phyloP scores from a whole-genome alignment of 208 protist genomes.

The Wallacemonas sp. region DNA sequence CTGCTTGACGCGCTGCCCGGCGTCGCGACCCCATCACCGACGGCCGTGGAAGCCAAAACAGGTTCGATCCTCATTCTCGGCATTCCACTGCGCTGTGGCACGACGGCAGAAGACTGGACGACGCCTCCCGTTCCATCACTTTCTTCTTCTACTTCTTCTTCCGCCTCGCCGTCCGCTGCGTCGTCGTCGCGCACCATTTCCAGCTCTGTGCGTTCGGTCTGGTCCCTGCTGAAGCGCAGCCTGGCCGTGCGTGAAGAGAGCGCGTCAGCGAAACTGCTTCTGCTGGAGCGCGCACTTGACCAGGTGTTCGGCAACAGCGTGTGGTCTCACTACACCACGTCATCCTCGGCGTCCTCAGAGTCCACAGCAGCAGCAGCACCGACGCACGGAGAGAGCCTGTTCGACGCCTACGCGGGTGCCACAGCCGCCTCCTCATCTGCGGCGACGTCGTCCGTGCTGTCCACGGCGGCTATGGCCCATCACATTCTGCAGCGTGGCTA shows the following conservation, averaged over 20 bases:
- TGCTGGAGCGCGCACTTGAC: constrained; percentile 45
- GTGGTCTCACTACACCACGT: not conserved
- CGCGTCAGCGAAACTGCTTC: constrained; percentile 34
- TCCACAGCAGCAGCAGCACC: too few relatives aligned
- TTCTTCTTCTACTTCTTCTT: too few relatives aligned
- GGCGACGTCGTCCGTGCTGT: not conserved
- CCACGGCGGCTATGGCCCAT: constrained; percentile 21
- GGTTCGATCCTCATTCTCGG: not conserved
- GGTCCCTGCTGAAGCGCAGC: constrained; percentile 32
- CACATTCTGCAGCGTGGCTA: constrained; percentile 20
- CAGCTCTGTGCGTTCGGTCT: constrained; percentile 3
- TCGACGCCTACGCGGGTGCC: not conserved
- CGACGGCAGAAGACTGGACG: not conserved
- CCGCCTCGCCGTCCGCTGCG: not conserved
- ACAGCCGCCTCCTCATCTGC: not conserved
- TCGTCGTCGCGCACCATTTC: not conserved
- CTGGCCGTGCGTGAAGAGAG: constrained; percentile 32
- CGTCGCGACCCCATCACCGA: too few relatives aligned
- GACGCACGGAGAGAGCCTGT: not conserved
- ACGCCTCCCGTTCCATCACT: not conserved
- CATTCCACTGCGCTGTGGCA: constrained; percentile 5
- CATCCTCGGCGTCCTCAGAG: not conserved
- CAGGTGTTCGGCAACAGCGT: not conserved
- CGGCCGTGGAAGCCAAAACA: not conserved
- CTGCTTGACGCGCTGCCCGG: too few relatives aligned